Conservation (phyloP, 2,329 filamentous ascomycete species). For the Hymenoscyphus fructigenus region DNA sequence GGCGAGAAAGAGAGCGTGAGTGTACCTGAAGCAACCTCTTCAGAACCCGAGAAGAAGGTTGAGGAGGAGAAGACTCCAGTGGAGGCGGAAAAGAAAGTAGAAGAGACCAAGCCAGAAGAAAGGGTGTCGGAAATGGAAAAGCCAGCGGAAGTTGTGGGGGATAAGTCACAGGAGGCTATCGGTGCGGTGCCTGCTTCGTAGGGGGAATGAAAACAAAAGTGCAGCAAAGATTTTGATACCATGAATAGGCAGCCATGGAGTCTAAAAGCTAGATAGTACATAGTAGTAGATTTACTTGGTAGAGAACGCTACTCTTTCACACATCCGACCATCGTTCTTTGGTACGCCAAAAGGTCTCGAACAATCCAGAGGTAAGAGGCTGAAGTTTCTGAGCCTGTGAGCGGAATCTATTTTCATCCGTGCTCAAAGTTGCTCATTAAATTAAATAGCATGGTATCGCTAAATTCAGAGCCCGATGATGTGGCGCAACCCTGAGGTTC, state of each 20-base stretch:
- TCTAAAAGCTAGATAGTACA: neutral
- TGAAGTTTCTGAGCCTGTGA: too few species aligned
- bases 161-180: slow-evolving; percentile 26
- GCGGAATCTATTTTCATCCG: too few species aligned
- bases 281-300: neutral
- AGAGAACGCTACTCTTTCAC: neutral
- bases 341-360: too few species aligned
- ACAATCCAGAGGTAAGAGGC: too few species aligned
- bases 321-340: neutral
- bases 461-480: too few species aligned
- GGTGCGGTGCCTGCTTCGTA: slow-evolving; percentile 30
- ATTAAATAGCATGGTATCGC: too few species aligned
- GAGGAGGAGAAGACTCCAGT: neutral
- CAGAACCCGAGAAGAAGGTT: neutral
- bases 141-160: slow-evolving; percentile 17
- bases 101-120: neutral
- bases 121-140: slow-evolving; percentile 16
- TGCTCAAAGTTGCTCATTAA: too few species aligned
- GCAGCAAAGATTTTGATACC: neutral
- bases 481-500: neutral
- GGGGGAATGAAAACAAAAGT: neutral
- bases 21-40: slow-evolving; percentile 1
- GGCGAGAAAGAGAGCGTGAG: slow-evolving; percentile 24
- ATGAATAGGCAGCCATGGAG: neutral
- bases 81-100: slow-evolving; percentile 1